These are phyloP conservation scores for Arthroderma sp. DNA, from an alignment of 2,329 filamentous ascomycete genomes.

Conservation along the genomic window DNA sequence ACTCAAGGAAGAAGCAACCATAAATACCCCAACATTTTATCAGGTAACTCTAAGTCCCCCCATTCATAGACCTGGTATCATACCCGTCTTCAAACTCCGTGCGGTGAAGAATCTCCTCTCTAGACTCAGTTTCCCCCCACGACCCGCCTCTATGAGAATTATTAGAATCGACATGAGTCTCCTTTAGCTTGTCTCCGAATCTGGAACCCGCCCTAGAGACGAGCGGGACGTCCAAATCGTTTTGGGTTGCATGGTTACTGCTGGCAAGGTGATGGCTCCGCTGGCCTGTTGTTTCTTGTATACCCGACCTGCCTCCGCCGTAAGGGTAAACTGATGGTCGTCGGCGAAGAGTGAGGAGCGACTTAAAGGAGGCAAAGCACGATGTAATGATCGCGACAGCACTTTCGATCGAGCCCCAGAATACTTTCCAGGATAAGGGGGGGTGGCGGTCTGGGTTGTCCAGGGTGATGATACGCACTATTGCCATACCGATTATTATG, in stretches of 20 bases:
- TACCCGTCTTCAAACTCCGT: constrained; percentile 9
- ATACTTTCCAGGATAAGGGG: constrained; percentile 6
- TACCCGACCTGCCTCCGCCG: background rate
- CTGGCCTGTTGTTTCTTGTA: background rate
- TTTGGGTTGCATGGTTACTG: background rate
- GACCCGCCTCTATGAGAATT: too few relatives aligned
- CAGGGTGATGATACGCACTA: constrained; percentile 7
- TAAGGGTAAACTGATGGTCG: constrained; percentile 4
- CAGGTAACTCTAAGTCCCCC: too few relatives aligned
- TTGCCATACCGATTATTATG: constrained; percentile 6
- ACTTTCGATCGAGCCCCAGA: constrained; percentile 8
- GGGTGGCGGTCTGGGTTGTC: constrained; percentile 7
- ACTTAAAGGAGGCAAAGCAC: constrained; percentile 9
- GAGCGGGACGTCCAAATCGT: constrained; percentile 4
- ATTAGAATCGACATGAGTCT: too few relatives aligned
- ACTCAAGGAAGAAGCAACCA: too few relatives aligned
- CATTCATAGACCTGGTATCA: background rate
- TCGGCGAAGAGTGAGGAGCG: constrained; percentile 5
- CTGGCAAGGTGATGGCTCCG: background rate
- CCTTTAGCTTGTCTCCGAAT: too few relatives aligned
- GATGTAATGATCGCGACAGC: constrained; percentile 8
- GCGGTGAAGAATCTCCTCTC: constrained; percentile 7
- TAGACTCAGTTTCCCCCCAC: constrained; percentile 7
- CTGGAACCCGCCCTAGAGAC: constrained; percentile 1
- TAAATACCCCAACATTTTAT: too few relatives aligned